Conservation (phyloP, 345 rosid genomes). For the Sonneratia alba region DNA sequence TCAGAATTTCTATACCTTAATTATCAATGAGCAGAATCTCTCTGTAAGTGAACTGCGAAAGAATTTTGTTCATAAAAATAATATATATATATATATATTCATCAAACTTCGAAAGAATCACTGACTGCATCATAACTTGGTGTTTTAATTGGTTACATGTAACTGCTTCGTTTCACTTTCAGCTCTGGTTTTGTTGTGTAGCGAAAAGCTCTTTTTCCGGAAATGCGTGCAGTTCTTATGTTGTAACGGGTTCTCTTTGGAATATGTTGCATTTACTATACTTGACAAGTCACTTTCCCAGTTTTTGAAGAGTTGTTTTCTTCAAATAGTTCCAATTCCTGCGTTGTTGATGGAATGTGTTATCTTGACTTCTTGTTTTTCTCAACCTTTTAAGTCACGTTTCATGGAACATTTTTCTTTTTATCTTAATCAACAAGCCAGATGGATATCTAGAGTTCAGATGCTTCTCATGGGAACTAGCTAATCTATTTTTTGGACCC, state of each 20-base stretch:
- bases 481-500: not conserved
- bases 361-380: not conserved
- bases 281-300: constrained; percentile 38
- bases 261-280: constrained; percentile 2
- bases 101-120: not conserved
- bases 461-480: not conserved
- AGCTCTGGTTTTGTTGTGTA: constrained; percentile 2
- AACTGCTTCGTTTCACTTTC: not conserved
- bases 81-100: not conserved
- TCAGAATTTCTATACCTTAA: too few relatives aligned
- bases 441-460: not conserved
- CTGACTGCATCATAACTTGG: not conserved
- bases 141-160: too few relatives aligned
- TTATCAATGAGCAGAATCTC: not conserved
- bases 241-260: not conserved
- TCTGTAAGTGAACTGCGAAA: not conserved
- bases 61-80: too few relatives aligned
- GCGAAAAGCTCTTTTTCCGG: not conserved
- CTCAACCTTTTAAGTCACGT: constrained; percentile 2
- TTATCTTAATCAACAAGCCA: not conserved
- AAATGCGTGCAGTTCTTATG: too few relatives aligned
- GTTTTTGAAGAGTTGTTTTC: constrained; percentile 15
- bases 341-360: constrained; percentile 6
- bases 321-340: constrained; percentile 3
- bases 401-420: not conserved